Base-by-base conservation (phyloP, 768 basidiomycete genomes). In the Mycena pura region DNA sequence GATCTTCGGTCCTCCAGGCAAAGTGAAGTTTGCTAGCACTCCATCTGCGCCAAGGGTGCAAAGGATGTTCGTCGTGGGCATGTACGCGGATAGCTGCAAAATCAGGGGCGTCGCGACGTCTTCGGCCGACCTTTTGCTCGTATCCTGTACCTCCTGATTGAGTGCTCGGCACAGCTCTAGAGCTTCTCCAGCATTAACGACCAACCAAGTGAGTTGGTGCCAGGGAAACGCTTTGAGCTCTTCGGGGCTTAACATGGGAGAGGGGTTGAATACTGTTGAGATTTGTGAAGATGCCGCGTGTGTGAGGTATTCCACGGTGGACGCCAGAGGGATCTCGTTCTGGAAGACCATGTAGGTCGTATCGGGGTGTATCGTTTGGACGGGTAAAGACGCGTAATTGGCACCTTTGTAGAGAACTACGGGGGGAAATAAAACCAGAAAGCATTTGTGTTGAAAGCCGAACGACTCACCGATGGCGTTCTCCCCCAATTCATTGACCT, bases 391-490 rank as follows among this genome's bases (percentile, higher is more conserved):
- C 60, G 77, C 79, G 68, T 81, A 80, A 63, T 88, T 88, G 5
- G 86, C 85, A 0, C 86, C 87, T 21, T 84, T 82, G 64, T 81
- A 84, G 1, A 88, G 76, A 36, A 88, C 86, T 84, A 15, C 1
- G 25, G 45, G 67, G 22, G 19, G 34, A 49, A 19, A 32, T 6
- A 8, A 31, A 51, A 21, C 11, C 0, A n/a, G 24, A 21, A 56
- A 41, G 9, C 19, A 46, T 10, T n/a, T 24, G n/a, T n/a, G n/a
- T n/a, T n/a, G n/a, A n/a, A 45, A 22, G 7, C 6, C 49, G 10
- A 52, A 9, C 2, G 24, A 72, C 82, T 47, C 56, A 86, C 86
- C 82, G 65, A 88, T 88, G 64, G 84, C 82, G 60, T 88, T 88
- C 70, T 88, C 85, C 31, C 87, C 87, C 21, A 76, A 74, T 7